Evolutionary conservation across 1,284 basidiomycete genomes (phyloP).

Genomic region (Ganoderma lucidum): DNA sequence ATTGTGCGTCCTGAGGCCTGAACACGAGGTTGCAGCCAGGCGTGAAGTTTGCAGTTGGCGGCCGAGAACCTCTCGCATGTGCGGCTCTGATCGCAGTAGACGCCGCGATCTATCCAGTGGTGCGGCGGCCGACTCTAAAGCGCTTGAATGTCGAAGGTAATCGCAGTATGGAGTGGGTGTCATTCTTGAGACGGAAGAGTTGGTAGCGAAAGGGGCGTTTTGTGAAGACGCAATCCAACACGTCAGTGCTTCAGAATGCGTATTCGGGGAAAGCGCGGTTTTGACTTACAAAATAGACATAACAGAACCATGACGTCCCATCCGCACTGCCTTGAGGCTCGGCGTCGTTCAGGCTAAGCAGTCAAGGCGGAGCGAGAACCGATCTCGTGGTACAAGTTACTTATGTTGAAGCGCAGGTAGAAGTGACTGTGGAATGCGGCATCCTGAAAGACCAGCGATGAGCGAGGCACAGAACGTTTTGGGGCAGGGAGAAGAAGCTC

Average conservation of each 20-base stretch:
- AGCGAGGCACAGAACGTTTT: constrained; percentile 29
- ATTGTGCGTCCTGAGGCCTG: constrained; percentile 14
- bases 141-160: neutral
- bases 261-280: constrained; percentile 13
- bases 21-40: constrained; percentile 29
- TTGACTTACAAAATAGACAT: constrained; percentile 13
- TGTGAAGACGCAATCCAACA: neutral
- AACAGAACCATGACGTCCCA: neutral
- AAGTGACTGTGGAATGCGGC: constrained; percentile 3
- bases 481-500: constrained; percentile 10
- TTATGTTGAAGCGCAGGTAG: neutral
- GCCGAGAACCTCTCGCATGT: constrained; percentile 4
- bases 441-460: constrained; percentile 24
- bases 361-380: neutral
- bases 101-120: neutral
- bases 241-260: constrained; percentile 8
- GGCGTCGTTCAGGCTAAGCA: neutral
- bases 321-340: neutral
- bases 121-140: neutral
- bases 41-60: constrained; percentile 7
- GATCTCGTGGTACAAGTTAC: neutral
- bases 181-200: neutral
- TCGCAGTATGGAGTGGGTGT: neutral
- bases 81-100: constrained; percentile 16
- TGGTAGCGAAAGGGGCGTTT: neutral